Conservation (phyloP, 1,284 basidiomycete genomes). For the Cutaneotrichosporon sp. region DNA sequence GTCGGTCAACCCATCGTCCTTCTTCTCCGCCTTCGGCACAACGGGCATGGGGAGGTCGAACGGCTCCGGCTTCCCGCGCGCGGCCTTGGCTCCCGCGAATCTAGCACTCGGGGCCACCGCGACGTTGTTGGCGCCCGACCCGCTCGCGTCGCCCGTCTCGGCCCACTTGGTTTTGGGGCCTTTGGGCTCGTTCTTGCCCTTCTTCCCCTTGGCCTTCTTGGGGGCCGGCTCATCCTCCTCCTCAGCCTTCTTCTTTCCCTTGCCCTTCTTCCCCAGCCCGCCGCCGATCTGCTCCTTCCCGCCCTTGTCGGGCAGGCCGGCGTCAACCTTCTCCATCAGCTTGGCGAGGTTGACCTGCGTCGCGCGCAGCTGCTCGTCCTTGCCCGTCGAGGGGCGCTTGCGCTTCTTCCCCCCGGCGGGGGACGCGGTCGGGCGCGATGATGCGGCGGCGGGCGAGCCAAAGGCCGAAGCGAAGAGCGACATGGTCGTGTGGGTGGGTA, state of each 20-base stretch:
- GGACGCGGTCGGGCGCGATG: background rate
- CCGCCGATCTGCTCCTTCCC: conserved; percentile 21
- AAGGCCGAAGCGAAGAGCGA: conserved; percentile 50
- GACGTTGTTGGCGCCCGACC: conserved; percentile 7
- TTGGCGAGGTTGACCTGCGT: conserved; percentile 74
- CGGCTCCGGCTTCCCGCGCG: conserved; percentile 21
- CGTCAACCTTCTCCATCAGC: conserved; percentile 65
- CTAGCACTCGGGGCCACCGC: background rate
- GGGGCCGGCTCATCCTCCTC: background rate
- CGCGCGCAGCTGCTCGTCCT: conserved; percentile 46
- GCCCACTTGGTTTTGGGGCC: conserved; percentile 3
- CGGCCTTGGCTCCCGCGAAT: conserved; percentile 8
- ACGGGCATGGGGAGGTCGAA: conserved; percentile 31
- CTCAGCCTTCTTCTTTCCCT: conserved; percentile 7
- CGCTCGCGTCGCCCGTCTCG: conserved; percentile 2
- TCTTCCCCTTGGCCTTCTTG: conserved; percentile 12
- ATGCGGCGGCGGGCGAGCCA: conserved; percentile 21
- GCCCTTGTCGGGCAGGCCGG: conserved; percentile 45
- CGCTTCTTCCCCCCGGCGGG: conserved; percentile 57
- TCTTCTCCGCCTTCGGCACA: conserved; percentile 20
- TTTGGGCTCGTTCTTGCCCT: background rate
- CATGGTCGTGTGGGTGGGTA: conserved; percentile 29
- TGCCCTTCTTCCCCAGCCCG: conserved; percentile 43
- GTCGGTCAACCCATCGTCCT: conserved; percentile 60
- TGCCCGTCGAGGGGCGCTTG: conserved; percentile 59